Conservation (phyloP, 2,329 filamentous ascomycete genomes). For the Albifimbria verrucaria region DNA sequence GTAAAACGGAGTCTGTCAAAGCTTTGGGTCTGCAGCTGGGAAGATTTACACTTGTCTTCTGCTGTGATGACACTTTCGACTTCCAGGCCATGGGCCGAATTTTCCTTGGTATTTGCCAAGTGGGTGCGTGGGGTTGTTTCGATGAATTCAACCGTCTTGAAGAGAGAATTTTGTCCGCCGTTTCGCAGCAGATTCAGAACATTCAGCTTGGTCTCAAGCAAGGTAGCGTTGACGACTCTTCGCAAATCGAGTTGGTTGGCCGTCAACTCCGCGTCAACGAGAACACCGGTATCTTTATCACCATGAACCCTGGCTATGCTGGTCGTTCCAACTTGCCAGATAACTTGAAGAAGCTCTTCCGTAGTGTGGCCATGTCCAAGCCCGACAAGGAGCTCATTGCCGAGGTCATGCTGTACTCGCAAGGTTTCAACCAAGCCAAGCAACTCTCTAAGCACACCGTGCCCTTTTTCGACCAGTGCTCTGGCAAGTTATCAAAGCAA, state of each 20-base stretch:
- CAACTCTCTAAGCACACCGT: slow-evolving; percentile 91
- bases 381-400: slow-evolving; percentile 99
- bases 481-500: slow-evolving; percentile 81
- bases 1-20: slow-evolving; percentile 99
- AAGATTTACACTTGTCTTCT: slow-evolving; percentile 97
- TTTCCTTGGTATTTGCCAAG: slow-evolving; percentile 97
- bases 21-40: slow-evolving; percentile 94
- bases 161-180: slow-evolving; percentile 93
- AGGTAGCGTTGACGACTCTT: slow-evolving; percentile 73
- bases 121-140: slow-evolving; percentile 99
- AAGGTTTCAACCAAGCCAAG: slow-evolving; percentile 97
- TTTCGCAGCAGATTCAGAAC: slow-evolving; percentile 99
- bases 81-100: slow-evolving; percentile 99
- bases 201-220: slow-evolving; percentile 95
- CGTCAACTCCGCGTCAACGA: slow-evolving; percentile 84
- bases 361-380: slow-evolving; percentile 99
- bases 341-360: slow-evolving; percentile 99
- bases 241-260: slow-evolving; percentile 91
- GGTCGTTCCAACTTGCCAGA: slow-evolving; percentile 97
- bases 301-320: slow-evolving; percentile 99
- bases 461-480: slow-evolving; percentile 94
- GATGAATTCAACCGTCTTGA: slow-evolving; percentile 99
- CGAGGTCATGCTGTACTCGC: slow-evolving; percentile 99
- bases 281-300: slow-evolving; percentile 99
- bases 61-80: slow-evolving; percentile 98